These are phyloP conservation scores for Bjerkandera adusta DNA, from an alignment of 1,284 basidiomycete genomes.

Conservation along the genomic window DNA sequence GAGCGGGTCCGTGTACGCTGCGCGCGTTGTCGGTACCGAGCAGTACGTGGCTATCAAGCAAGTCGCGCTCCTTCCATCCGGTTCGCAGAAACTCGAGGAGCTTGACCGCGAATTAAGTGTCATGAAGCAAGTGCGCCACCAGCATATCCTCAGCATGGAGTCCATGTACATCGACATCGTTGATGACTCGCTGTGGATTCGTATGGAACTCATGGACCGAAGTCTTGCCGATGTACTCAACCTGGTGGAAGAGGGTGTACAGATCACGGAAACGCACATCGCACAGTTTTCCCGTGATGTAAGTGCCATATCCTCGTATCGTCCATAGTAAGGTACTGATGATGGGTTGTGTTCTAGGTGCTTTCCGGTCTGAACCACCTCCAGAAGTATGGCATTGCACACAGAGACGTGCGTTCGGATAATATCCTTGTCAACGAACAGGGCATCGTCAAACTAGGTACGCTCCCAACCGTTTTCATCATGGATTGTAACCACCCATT, in stretches of 20 bases:
- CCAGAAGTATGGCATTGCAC: constrained; percentile 61
- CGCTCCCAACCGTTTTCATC: constrained; percentile 25
- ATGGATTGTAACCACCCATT: constrained; percentile 1
- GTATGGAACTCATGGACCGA: constrained; percentile 84
- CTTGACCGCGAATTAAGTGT: constrained; percentile 57
- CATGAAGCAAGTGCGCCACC: constrained; percentile 53
- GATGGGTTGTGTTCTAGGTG: constrained; percentile 38
- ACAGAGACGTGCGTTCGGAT: constrained; percentile 78
- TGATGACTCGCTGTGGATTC: constrained; percentile 73
- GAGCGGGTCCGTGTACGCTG: constrained; percentile 70
- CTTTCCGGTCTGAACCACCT: constrained; percentile 63
- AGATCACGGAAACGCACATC: constrained; percentile 61
- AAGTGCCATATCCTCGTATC: constrained; percentile 31
- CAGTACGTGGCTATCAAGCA: constrained; percentile 64
- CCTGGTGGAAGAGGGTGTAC: constrained; percentile 55
- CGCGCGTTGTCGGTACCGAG: constrained; percentile 41
- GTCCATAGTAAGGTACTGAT: constrained; percentile 6
- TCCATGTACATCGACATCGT: constrained; percentile 63
- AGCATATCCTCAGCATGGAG: constrained; percentile 64
- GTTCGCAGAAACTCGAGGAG: constrained; percentile 60
- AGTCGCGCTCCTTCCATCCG: constrained; percentile 56
- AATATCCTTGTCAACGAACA: constrained; percentile 67
- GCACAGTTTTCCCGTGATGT: constrained; percentile 75
- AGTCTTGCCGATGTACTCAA: constrained; percentile 76
- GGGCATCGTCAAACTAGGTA: constrained; percentile 74